Percentiles rank a stretch among this genome's conserved stretches.
Evolutionary conservation across 768 basidiomycete species (phyloP).

Genomic region (Rhizopogon vulgaris): DNA sequence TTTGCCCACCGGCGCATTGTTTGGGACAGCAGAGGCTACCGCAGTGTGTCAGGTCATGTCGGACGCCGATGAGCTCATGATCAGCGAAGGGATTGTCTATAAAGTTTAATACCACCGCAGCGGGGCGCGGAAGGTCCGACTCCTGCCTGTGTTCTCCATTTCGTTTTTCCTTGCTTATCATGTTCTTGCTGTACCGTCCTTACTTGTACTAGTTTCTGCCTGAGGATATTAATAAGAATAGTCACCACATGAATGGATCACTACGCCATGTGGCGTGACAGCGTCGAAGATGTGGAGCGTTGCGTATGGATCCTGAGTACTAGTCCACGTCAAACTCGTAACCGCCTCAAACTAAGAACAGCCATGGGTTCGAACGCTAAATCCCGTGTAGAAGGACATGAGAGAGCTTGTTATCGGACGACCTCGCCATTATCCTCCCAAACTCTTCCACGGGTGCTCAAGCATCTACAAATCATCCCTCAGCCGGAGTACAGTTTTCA

Average conservation of each 20-base stretch:
- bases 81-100: conserved; percentile 82
- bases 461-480: conserved; percentile 31
- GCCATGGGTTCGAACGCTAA: neutral
- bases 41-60: conserved; percentile 70
- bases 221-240: neutral
- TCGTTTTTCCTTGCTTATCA: conserved; percentile 3
- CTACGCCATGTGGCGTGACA: neutral
- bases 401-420: neutral
- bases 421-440: neutral
- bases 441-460: neutral
- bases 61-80: conserved; percentile 70
- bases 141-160: neutral
- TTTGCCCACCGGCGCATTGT: conserved; percentile 58
- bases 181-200: neutral
- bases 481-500: conserved; percentile 45
- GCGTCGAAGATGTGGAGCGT: neutral
- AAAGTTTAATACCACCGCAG: conserved; percentile 46
- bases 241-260: neutral
- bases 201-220: conserved; percentile 1
- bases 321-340: too few species aligned
- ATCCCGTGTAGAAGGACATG: neutral
- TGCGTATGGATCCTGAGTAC: too few species aligned
- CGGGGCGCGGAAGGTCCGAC: neutral
- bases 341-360: neutral
- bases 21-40: conserved; percentile 77